Conservation (phyloP, 1,284 basidiomycete genomes). For the Sanghuangporus sanghuang region DNA sequence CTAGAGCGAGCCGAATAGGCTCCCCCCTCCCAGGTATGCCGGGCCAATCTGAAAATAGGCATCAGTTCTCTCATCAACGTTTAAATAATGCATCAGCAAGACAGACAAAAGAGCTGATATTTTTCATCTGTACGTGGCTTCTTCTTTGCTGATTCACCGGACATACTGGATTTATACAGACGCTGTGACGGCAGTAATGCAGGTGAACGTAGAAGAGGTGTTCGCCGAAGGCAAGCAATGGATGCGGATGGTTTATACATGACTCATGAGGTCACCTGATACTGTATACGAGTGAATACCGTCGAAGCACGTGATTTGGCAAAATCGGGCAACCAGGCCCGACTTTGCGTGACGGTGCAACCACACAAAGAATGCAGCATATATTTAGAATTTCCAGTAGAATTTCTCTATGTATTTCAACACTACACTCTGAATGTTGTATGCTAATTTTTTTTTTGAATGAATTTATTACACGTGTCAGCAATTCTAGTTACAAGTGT, state of each 20-base stretch:
- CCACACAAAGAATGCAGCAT: no score
- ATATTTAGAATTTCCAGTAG: no score
- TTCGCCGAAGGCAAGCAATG: background rate
- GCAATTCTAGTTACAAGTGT: no score
- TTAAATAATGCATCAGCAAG: background rate
- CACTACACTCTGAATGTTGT: no score
- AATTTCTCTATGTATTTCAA: no score
- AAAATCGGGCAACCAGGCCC: no score
- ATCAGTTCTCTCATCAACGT: background rate
- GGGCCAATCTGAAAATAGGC: constrained; percentile 23
- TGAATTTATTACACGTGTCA: no score
- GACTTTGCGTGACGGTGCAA: no score
- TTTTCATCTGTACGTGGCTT: constrained; percentile 10
- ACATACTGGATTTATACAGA: background rate
- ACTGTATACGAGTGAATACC: no score
- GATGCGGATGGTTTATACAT: background rate
- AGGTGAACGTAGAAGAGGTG: background rate
- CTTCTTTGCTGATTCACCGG: constrained; percentile 3
- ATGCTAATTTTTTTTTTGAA: no score
- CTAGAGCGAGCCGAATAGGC: constrained; percentile 41
- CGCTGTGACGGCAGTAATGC: background rate
- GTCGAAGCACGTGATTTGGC: no score
- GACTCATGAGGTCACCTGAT: background rate
- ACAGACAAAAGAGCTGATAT: constrained; percentile 12
- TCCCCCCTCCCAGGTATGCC: constrained; percentile 43